Evolutionary conservation across 768 basidiomycete species (phyloP).

Genomic region (Naganishia friedmannii): DNA sequence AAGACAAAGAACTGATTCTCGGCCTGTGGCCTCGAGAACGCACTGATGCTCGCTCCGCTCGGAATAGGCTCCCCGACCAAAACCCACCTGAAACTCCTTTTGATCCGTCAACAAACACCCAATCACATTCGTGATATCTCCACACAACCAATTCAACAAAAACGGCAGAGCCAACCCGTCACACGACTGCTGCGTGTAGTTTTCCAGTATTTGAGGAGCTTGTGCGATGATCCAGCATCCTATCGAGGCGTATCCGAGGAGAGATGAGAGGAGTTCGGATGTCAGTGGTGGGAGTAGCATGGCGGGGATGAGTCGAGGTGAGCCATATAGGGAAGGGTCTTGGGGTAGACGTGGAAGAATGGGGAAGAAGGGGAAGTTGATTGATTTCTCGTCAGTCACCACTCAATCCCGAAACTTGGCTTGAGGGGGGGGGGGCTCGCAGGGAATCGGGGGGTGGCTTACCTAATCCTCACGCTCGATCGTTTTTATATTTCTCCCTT

Average conservation of each 20-base stretch:
- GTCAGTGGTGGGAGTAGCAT: slow-evolving; percentile 3
- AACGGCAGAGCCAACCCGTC: slow-evolving; percentile 91
- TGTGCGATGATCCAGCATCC: slow-evolving; percentile 49
- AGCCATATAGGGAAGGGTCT: background rate
- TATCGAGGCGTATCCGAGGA: slow-evolving; percentile 46
- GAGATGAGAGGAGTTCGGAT: slow-evolving; percentile 16
- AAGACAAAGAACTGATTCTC: no score
- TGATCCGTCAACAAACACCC: slow-evolving; percentile 79
- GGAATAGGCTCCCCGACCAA: no score
- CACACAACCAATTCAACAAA: slow-evolving; percentile 85
- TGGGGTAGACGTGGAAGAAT: no score
- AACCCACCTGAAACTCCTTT: slow-evolving; percentile 83
- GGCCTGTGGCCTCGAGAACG: no score
- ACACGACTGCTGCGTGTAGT: slow-evolving; percentile 69
- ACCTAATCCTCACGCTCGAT: background rate
- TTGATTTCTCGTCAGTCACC: no score
- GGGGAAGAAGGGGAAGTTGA: no score
- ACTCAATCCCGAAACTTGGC: no score
- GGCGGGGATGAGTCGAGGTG: background rate
- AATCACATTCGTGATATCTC: slow-evolving; percentile 86
- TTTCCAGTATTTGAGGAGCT: slow-evolving; percentile 70
- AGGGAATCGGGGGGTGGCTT: background rate
- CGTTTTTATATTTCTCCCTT: background rate
- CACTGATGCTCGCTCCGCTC: no score
- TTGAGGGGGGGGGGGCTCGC: no score